Base-by-base conservation (phyloP, 768 basidiomycete genomes). In the Suillus occidentalis region DNA sequence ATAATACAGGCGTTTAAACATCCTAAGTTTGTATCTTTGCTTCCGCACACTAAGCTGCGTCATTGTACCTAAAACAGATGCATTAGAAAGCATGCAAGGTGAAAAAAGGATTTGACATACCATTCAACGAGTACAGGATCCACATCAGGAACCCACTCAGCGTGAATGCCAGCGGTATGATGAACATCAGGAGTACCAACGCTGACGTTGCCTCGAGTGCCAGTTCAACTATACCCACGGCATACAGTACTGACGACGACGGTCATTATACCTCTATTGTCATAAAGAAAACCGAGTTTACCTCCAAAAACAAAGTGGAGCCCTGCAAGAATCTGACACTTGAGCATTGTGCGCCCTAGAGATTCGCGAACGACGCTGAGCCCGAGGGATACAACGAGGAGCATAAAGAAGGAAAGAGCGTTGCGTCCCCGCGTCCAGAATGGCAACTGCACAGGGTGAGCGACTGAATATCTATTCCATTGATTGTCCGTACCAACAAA, bases 111-210 rank as follows among this genome's bases (percentile, higher is more conserved):
- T 42, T 18, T n/a, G 61, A 76, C 83, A 36, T 67, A 94, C 94
- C 89, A 71, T 94, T 95, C 58, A 97, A 80, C 13, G 92, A 86
- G 74, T 95, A 90, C 80, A 97, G 86, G 60, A 97, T 98, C 97
- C 97, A 99, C 68, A 97, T 83, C 31, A 99, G 84, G 82, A 98
- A 99, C 1, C 90, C 89, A 64, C 95, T 97, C n/a, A 99, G 83
- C 1, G 95, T 95, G 78, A 99, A 91, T 1, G 97, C 93, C 58
- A 99, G 82, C 6, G 97, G 97, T 65, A 98, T 89, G 67, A 99
- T 92, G 73, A 99, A 95, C 69, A 97, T 73, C 66, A 99, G 80
- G 34, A 97, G 84, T 59, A 94, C 75, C 62, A 97, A 80, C 0
- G 92, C 90, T 9, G 94, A 94, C 0, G 95, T 94, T 25, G 91